Percentiles rank a stretch among this genome's conserved stretches.
Evolutionary conservation across 129 eudicot species (phyloP).

Genomic region (Tanacetum coccineum): DNA sequence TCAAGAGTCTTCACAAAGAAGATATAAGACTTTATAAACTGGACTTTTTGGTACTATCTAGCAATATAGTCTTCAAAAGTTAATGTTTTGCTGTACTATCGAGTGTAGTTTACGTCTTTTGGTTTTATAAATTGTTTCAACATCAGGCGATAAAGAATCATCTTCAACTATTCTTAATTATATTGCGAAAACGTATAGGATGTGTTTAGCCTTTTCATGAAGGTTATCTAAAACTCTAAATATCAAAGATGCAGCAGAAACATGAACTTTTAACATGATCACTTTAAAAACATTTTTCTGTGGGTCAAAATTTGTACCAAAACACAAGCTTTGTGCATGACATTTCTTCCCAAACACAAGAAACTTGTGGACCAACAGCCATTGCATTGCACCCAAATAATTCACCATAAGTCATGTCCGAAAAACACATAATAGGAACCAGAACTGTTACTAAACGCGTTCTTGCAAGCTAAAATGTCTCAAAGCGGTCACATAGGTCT

Average conservation of each 20-base stretch:
- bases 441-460: constrained; percentile 5
- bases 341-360: constrained; percentile 20
- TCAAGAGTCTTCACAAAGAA: too few relatives aligned
- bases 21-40: too few relatives aligned
- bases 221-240: neutral
- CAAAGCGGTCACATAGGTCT: constrained; percentile 20
- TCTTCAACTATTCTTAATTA: too few relatives aligned
- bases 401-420: constrained; percentile 22
- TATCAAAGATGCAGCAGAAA: neutral
- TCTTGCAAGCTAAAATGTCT: constrained; percentile 18
- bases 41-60: too few relatives aligned
- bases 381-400: constrained; percentile 28
- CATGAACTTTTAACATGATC: neutral
- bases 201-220: neutral
- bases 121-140: too few relatives aligned
- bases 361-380: constrained; percentile 22
- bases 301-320: constrained; percentile 7
- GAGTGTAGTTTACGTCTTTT: too few relatives aligned
- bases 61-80: too few relatives aligned
- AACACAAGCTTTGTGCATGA: constrained; percentile 22
- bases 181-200: too few relatives aligned
- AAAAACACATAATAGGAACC: constrained; percentile 14
- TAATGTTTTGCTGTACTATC: too few relatives aligned
- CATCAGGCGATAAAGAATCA: too few relatives aligned
- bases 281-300: neutral